phyloP scores from a whole-genome alignment of 331 rosid species.

The Prunus yedoensis region DNA sequence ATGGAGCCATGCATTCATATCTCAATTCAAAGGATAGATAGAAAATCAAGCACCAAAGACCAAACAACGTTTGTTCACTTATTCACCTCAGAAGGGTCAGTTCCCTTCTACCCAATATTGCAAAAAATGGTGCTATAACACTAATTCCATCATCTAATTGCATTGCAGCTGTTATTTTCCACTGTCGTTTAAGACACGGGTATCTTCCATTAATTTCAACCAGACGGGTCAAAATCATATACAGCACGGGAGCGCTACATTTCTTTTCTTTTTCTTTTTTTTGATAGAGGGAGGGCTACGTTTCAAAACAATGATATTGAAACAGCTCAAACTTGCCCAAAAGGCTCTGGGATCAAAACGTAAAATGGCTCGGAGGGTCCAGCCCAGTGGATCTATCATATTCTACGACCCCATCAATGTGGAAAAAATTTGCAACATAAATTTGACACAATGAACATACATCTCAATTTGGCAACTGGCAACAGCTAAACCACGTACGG shows the following conservation, averaged over 20 bases:
- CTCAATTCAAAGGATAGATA: not conserved
- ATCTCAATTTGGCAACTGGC: conserved; percentile 15
- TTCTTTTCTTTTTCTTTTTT: too few relatives aligned
- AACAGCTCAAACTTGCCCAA: too few relatives aligned
- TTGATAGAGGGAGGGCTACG: not conserved
- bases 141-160: not conserved
- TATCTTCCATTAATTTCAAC: not conserved
- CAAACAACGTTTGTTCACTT: not conserved
- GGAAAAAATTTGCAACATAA: not conserved
- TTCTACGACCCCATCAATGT: not conserved
- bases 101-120: not conserved
- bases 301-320: not conserved
- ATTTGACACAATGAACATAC: not conserved
- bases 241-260: not conserved
- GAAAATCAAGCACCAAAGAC: not conserved
- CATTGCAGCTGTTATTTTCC: not conserved
- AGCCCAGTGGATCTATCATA: not conserved
- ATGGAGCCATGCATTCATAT: not conserved
- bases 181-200: not conserved
- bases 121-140: not conserved
- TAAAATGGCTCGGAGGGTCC: not conserved
- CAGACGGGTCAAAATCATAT: not conserved
- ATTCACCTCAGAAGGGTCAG: not conserved
- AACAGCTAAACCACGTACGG: not conserved
- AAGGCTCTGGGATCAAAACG: not conserved